Evolutionary conservation across 371 early-diverging fungal species (phyloP).

Genomic region (Amoeboaphelidium occidentale): DNA sequence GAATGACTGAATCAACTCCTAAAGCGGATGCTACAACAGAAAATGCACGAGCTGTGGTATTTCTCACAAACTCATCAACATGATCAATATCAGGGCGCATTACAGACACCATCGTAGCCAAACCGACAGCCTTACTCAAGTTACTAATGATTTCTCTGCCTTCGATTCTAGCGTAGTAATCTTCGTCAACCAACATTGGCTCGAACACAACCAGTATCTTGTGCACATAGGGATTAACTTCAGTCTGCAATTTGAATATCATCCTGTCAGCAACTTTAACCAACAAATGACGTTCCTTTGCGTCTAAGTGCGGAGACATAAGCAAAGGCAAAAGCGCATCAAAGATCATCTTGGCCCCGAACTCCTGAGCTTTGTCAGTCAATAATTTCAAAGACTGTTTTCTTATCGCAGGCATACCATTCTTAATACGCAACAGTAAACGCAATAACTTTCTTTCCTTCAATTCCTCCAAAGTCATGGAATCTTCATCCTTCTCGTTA

Average conservation of each 20-base stretch:
- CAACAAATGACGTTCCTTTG: slow-evolving; percentile 89
- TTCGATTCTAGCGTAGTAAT: slow-evolving; percentile 90
- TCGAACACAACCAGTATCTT: slow-evolving; percentile 93
- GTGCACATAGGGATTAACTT: slow-evolving; percentile 87
- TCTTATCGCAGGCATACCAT: slow-evolving; percentile 84
- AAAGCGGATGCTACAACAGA: slow-evolving; percentile 89
- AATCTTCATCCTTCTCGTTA: slow-evolving; percentile 45
- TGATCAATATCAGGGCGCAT: slow-evolving; percentile 97
- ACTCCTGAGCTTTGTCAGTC: slow-evolving; percentile 81
- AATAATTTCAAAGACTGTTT: slow-evolving; percentile 77
- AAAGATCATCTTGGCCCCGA: slow-evolving; percentile 86
- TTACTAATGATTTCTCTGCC: slow-evolving; percentile 93
- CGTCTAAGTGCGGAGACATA: slow-evolving; percentile 87
- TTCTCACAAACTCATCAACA: slow-evolving; percentile 88
- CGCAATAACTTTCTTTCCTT: slow-evolving; percentile 90
- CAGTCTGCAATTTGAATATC: slow-evolving; percentile 77
- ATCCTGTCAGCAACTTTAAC: slow-evolving; percentile 93
- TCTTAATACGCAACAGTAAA: slow-evolving; percentile 82
- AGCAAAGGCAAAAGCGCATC: slow-evolving; percentile 83
- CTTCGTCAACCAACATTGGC: slow-evolving; percentile 87
- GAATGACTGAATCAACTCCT: slow-evolving; percentile 78
- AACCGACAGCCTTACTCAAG: slow-evolving; percentile 87
- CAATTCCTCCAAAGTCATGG: slow-evolving; percentile 57
- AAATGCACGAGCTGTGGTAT: slow-evolving; percentile 91
- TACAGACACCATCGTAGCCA: slow-evolving; percentile 91